Percentiles rank a stretch among this genome's conserved stretches.
Evolutionary conservation across 164 flowering plant species (phyloP).

Genomic region (Houttuynia cordata): DNA sequence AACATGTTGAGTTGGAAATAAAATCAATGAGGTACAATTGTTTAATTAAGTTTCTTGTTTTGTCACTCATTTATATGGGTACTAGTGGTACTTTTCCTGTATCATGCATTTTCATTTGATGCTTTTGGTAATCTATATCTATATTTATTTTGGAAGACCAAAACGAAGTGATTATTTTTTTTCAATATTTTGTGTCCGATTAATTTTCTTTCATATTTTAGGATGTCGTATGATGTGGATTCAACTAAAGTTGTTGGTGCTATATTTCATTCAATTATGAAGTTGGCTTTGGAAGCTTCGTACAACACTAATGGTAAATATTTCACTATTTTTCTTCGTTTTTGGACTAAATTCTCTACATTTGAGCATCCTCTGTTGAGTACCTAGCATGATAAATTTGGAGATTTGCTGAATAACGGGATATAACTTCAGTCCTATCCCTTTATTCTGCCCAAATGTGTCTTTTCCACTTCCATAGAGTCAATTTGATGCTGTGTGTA

Average conservation of each 20-base stretch:
- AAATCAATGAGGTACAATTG: slow-evolving; percentile 64
- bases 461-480: no score
- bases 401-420: no score
- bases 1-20: slow-evolving; percentile 65
- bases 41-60: not conserved
- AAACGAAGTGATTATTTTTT: not conserved
- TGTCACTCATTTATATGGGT: not conserved
- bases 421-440: no score
- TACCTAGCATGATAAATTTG: no score
- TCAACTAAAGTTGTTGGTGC: slow-evolving; percentile 77
- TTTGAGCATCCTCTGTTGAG: no score
- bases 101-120: no score
- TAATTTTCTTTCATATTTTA: slow-evolving; percentile 8
- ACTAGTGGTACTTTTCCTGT: no score
- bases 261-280: slow-evolving; percentile 74
- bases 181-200: not conserved
- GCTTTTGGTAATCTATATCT: not conserved
- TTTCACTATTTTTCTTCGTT: not conserved
- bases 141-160: not conserved
- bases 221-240: slow-evolving; percentile 75
- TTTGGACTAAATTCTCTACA: not conserved
- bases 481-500: no score
- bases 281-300: slow-evolving; percentile 51
- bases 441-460: no score
- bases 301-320: slow-evolving; percentile 39